These are phyloP conservation scores for Russula foetens DNA, from an alignment of 768 basidiomycete species.

Conservation along the genomic window DNA sequence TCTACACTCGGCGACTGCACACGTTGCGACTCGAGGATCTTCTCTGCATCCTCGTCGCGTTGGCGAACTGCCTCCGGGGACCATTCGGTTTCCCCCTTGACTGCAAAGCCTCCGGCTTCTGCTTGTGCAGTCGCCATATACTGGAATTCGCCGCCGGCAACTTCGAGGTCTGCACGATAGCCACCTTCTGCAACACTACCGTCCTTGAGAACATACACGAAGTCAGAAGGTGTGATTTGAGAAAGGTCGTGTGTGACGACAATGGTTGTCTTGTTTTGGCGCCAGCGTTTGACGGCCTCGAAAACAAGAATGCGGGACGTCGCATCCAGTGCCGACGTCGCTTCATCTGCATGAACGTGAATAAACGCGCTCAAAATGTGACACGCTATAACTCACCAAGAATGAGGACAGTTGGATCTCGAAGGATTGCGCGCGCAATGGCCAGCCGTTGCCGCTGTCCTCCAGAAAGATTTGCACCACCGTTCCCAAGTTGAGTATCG, in stretches of 20 bases:
- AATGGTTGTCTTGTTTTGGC: slow-evolving; percentile 75
- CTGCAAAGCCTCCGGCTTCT: slow-evolving; percentile 42
- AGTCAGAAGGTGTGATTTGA: slow-evolving; percentile 67
- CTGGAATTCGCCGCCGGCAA: slow-evolving; percentile 55
- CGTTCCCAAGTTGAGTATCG: slow-evolving; percentile 68
- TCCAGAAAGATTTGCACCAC: slow-evolving; percentile 75
- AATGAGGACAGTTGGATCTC: slow-evolving; percentile 84
- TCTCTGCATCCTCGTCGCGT: slow-evolving; percentile 37
- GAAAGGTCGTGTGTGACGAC: slow-evolving; percentile 95
- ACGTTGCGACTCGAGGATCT: slow-evolving; percentile 39
- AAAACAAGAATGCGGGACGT: slow-evolving; percentile 83
- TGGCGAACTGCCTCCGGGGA: slow-evolving; percentile 24
- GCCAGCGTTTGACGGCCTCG: slow-evolving; percentile 60
- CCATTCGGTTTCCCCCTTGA: slow-evolving; percentile 28
- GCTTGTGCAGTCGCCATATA: slow-evolving; percentile 55
- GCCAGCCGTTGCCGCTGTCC: slow-evolving; percentile 90
- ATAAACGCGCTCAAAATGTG: neutral
- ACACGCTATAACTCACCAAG: slow-evolving; percentile 53
- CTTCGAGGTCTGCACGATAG: slow-evolving; percentile 72
- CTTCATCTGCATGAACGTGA: slow-evolving; percentile 49
- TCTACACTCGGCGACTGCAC: slow-evolving; percentile 28
- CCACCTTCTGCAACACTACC: slow-evolving; percentile 84
- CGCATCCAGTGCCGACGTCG: slow-evolving; percentile 78
- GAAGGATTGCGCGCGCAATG: slow-evolving; percentile 76
- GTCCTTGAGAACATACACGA: slow-evolving; percentile 85